Evolutionary conservation across 495 filamentous ascomycete genomes (phyloP).

Genomic region (Halenospora varia): DNA sequence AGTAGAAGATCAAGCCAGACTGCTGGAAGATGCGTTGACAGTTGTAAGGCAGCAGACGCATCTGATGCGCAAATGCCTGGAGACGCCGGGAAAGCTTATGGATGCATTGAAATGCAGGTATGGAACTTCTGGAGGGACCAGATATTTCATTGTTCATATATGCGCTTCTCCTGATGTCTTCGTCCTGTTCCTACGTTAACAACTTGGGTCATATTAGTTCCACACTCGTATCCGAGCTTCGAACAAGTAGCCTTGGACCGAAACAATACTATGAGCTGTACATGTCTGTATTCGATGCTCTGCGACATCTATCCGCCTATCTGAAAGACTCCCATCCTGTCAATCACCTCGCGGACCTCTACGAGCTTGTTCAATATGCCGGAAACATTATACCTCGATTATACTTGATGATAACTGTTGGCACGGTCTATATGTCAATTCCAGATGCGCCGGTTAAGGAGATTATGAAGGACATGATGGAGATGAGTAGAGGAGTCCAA

Average conservation of each 20-base stretch:
- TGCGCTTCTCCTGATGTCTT: constrained; percentile 3
- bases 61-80: constrained; percentile 95
- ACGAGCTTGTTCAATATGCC: constrained; percentile 98
- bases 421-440: constrained; percentile 98
- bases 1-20: constrained; percentile 85
- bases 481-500: constrained; percentile 97
- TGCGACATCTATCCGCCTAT: constrained; percentile 94
- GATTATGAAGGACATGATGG: constrained; percentile 99
- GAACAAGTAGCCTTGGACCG: constrained; percentile 89
- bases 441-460: constrained; percentile 98
- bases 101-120: constrained; percentile 99
- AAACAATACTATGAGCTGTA: constrained; percentile 99
- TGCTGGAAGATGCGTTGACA: constrained; percentile 94
- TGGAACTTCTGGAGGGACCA: constrained; percentile 21
- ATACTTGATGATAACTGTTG: constrained; percentile 98
- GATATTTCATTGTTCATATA: not conserved
- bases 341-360: constrained; percentile 96
- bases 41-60: constrained; percentile 94
- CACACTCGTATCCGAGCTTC: constrained; percentile 93
- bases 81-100: constrained; percentile 98
- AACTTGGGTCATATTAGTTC: constrained; percentile 53
- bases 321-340: constrained; percentile 95
- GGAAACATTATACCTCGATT: constrained; percentile 95
- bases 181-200: constrained; percentile 22
- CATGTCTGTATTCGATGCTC: constrained; percentile 97